Conservation (phyloP, 768 basidiomycete genomes). For the Pseudohyphozyma bogoriensis region DNA sequence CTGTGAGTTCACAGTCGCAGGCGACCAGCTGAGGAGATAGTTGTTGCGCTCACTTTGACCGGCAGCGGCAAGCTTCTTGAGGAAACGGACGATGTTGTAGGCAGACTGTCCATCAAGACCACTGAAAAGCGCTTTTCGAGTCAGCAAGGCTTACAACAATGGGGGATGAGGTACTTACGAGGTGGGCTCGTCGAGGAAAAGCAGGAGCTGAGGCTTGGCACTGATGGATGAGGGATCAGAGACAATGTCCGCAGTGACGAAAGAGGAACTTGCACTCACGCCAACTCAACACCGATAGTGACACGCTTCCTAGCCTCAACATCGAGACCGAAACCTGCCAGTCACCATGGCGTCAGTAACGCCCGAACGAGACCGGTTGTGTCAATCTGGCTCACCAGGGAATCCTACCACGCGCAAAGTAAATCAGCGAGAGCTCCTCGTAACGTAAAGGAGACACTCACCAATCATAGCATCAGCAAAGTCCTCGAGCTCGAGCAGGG, state of each 20-base stretch:
- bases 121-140: not conserved
- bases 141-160: not conserved
- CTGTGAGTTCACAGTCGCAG: too few relatives aligned
- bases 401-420: too few relatives aligned
- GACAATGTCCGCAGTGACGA: conserved; percentile 40
- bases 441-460: too few relatives aligned
- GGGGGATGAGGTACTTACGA: conserved; percentile 45
- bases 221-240: conserved; percentile 37
- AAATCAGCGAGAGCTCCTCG: too few relatives aligned
- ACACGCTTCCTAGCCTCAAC: conserved; percentile 42
- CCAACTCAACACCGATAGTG: conserved; percentile 41
- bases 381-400: too few relatives aligned
- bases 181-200: conserved; percentile 85
- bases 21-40: too few relatives aligned
- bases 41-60: too few relatives aligned
- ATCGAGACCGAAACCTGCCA: conserved; percentile 10
- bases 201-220: conserved; percentile 68
- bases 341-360: too few relatives aligned
- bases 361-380: too few relatives aligned
- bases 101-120: conserved; percentile 37
- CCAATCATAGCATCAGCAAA: conserved; percentile 43
- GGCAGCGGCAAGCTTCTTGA: conserved; percentile 62
- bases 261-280: too few relatives aligned
- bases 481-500: conserved; percentile 41
- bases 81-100: conserved; percentile 46